Base-by-base conservation (phyloP, 768 basidiomycete genomes). In the Suillus ampliporus region DNA sequence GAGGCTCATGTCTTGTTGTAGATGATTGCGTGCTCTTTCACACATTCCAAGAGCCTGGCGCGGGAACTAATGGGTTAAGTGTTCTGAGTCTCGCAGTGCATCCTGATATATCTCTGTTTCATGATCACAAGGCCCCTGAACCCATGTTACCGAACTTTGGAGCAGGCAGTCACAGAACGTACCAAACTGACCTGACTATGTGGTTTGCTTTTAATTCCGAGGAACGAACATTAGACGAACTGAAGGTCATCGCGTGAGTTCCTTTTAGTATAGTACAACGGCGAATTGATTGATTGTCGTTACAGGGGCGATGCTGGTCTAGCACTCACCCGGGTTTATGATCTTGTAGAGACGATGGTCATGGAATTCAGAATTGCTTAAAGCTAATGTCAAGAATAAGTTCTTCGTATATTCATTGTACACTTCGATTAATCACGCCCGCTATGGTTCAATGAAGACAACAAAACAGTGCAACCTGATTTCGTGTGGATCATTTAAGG, bases 91-190 rank as follows among this genome's bases (percentile, higher is more conserved):
- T 44, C 19, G 31, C 9, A 34, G 17, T 26, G 23, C 40, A 15
- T 6, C 13, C 21, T 40, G 2, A 11, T 5, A 19, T 35, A 31
- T 50, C 28, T 59, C 35, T 44, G 58, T 4, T 61, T 60, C 5
- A 63, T 58, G 41, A 64, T 61, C 41, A 48, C 65, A 72, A 70
- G 64, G 82, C 80, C 1, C 83, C 82, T 0, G 77, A 78, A 58
- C 84, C 82, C 0, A 69, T 86, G 54, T 73, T 84, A 2, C 76
- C 83, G 6, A 84, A 84, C 67, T 84, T 78, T 57, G 83, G 82
- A 19, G 73, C 77, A 8, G 83, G 80, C 2, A 73, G 71, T 46
- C 69, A 79, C 40, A 69, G 78, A 6, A 71, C 72, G 34, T 84
- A 84, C 63, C 70, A 80, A 37, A 78, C 78, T 53, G 84, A 85